Conservation (phyloP, 2,329 filamentous ascomycete species). For the Aureobasidium melanogenum region DNA sequence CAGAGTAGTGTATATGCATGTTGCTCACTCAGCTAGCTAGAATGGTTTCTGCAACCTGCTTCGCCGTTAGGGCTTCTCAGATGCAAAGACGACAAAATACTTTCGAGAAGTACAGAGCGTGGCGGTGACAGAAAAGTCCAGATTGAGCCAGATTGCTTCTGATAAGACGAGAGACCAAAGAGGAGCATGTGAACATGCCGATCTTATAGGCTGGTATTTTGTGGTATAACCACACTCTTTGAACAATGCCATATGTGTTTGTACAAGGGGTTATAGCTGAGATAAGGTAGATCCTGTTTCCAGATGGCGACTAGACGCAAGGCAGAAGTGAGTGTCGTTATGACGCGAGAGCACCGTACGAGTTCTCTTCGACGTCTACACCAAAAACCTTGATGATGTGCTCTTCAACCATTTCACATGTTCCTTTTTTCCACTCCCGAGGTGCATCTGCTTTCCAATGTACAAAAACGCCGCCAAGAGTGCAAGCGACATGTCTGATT, state of each 20-base stretch:
- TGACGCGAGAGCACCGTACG: neutral
- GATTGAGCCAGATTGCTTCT: neutral
- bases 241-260: neutral
- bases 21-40: neutral
- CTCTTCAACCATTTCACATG: conserved; percentile 10
- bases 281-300: neutral
- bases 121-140: neutral
- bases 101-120: neutral
- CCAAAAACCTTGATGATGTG: conserved; percentile 11
- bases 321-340: neutral
- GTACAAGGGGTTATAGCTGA: neutral
- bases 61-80: neutral
- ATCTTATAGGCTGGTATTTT: neutral
- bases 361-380: neutral
- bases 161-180: neutral
- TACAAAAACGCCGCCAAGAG: conserved; percentile 16
- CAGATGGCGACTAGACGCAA: neutral
- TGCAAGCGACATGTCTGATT: conserved; percentile 18
- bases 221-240: neutral
- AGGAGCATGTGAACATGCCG: neutral
- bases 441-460: conserved; percentile 15
- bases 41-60: neutral
- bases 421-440: neutral
- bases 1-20: neutral
- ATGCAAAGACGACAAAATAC: neutral